A percentile compares a stretch with the other conserved stretches of the same genome.
phyloP scores from a whole-genome alignment of 331 rosid species.

The Saraca asoca region DNA sequence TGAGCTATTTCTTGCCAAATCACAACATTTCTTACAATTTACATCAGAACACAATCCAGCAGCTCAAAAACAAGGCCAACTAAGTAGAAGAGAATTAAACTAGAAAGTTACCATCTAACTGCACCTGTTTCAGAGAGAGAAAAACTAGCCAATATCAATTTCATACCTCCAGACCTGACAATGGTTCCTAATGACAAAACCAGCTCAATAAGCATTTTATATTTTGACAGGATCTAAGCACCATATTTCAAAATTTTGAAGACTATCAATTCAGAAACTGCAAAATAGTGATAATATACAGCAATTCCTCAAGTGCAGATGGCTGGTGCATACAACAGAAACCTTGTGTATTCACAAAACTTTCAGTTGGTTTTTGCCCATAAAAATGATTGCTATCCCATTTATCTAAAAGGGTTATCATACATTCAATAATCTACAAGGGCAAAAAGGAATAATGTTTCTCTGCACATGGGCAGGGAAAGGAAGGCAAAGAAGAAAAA shows the following conservation, averaged over 20 bases:
- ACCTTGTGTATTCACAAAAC: conserved; percentile 79
- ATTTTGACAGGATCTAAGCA: conserved; percentile 10
- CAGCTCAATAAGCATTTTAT: conserved; percentile 23
- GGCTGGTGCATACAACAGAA: conserved; percentile 53
- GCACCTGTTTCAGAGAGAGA: background rate
- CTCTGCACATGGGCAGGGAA: conserved; percentile 52
- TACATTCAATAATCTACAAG: conserved; percentile 77
- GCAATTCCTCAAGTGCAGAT: conserved; percentile 37
- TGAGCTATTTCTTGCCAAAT: background rate
- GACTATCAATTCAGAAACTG: conserved; percentile 40
- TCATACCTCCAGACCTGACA: conserved; percentile 16
- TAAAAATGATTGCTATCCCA: conserved; percentile 78
- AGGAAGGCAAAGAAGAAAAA: conserved; percentile 39
- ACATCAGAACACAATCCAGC: background rate
- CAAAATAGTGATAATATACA: conserved; percentile 42
- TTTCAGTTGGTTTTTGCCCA: conserved; percentile 75
- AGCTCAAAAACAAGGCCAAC: conserved; percentile 2
- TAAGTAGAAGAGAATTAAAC: background rate
- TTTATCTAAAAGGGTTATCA: conserved; percentile 57
- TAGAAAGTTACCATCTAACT: background rate
- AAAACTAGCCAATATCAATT: conserved; percentile 1
- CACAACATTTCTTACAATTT: background rate
- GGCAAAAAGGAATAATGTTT: conserved; percentile 55
- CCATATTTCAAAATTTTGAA: conserved; percentile 30
- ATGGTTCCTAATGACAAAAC: conserved; percentile 13